Conservation (phyloP, 148 eudicot species). For the Arbutus unedo region DNA sequence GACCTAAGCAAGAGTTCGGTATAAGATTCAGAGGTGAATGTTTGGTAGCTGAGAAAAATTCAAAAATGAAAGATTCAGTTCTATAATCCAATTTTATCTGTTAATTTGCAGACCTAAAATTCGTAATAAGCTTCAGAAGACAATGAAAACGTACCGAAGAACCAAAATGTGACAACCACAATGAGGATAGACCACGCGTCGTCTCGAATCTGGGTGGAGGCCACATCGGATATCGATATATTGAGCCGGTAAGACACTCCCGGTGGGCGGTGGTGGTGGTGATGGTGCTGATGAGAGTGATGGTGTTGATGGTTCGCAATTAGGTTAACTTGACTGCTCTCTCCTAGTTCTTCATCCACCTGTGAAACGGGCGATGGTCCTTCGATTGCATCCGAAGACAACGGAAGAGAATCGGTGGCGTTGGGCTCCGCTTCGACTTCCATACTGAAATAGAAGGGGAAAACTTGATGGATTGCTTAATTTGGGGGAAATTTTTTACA, state of each 20-base stretch:
- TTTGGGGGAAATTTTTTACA: background rate
- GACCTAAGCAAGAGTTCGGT: background rate
- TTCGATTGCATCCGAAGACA: conserved; percentile 9
- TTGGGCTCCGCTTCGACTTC: conserved; percentile 22
- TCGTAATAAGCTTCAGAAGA: background rate
- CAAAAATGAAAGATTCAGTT: background rate
- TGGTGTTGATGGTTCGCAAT: conserved; percentile 19
- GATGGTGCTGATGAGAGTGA: conserved; percentile 7
- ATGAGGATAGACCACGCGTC: conserved; percentile 48
- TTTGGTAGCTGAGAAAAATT: background rate
- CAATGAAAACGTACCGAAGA: conserved; percentile 39
- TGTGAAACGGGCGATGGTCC: conserved; percentile 19
- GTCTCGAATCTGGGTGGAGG: conserved; percentile 21
- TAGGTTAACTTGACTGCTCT: conserved; percentile 8
- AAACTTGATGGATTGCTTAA: background rate
- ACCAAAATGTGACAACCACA: conserved; percentile 49
- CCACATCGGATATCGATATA: conserved; percentile 14
- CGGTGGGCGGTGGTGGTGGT: conserved; percentile 1
- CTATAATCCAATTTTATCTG: background rate
- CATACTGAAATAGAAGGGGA: conserved; percentile 16
- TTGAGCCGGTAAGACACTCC: conserved; percentile 22
- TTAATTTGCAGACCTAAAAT: background rate
- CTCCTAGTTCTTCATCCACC: conserved; percentile 27
- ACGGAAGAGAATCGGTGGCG: background rate
- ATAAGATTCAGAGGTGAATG: background rate